These are phyloP conservation scores for Draba incana DNA, from an alignment of 345 rosid species.

Conservation along the genomic window DNA sequence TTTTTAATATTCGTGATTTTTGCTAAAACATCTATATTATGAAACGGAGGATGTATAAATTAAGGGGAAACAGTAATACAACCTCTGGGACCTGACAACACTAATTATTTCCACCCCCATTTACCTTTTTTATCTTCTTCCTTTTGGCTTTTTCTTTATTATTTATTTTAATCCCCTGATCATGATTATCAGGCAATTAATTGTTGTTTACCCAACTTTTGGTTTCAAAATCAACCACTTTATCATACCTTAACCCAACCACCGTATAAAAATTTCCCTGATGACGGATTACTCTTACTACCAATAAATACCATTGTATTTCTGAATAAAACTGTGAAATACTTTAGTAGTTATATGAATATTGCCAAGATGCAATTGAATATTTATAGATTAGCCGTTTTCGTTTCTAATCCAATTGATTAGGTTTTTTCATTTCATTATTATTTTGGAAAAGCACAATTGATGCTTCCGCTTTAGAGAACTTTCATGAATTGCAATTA, in stretches of 20 bases:
- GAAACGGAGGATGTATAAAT: neutral
- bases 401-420: neutral
- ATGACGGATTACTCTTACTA: constrained; percentile 23
- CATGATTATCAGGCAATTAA: constrained; percentile 31
- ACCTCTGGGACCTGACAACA: constrained; percentile 42
- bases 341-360: neutral
- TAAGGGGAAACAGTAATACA: constrained; percentile 33
- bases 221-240: constrained; percentile 40
- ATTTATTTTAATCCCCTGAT: constrained; percentile 32
- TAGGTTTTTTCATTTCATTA: constrained; percentile 6
- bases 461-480: constrained; percentile 54
- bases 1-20: no score
- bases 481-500: constrained; percentile 48
- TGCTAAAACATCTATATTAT: no score
- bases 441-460: constrained; percentile 31
- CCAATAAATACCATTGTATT: constrained; percentile 25
- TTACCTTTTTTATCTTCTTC: constrained; percentile 28
- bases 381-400: neutral
- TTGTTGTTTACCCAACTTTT: constrained; percentile 24
- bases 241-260: constrained; percentile 43
- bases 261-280: constrained; percentile 34
- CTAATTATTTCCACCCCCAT: constrained; percentile 38
- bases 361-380: neutral
- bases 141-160: constrained; percentile 36
- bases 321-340: neutral